Evolutionary conservation across 306 rosid species (phyloP), one percentile per base, ranked within the genome.

Genomic region (Medicago ruthenica): DNA sequence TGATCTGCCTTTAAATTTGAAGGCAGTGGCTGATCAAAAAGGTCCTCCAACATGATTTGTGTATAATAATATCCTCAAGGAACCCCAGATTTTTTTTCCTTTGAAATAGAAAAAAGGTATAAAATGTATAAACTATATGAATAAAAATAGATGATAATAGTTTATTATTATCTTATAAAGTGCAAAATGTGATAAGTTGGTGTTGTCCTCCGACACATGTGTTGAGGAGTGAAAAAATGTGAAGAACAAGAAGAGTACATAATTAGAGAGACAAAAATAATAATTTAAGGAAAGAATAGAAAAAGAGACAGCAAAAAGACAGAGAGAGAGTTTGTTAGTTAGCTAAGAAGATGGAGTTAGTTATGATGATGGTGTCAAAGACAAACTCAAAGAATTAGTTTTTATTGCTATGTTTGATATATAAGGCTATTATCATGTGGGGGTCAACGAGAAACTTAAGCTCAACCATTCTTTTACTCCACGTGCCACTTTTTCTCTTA

Each of bases 391-490:
- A 67, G 68, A 78, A 79, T 59, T 81, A 31, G 80, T 78, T 54
- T 2, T 47, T 53, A 9, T 53, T 53, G 10, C 47, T 50, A n/a
- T 17, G 47, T 24, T 41, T 24, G 22, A 76, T 80, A 83, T 80
- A 77, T 75, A 79, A 42, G 57, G 73, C 37, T 8, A 27, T 4
- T 51, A 42, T 51, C 17, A 37, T 57, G 67, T 73, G 60, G 61
- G 55, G 67, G 91, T 90, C 96, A 87, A 90, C 79, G 77, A 93
- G 87, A 87, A 6, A 51, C 5, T 57, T 10, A 40, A 51, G 93
- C 22, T 27, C 4, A 8, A 44, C 88, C 96, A n/a, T 48, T 4
- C 67, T 48, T 75, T 71, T 7, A 34, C 73, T 69, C 0, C 72
- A 67, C 58, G 54, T 65, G 50, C 9, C 78, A 76, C 57, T 22